Percentiles rank a stretch among this genome's conserved stretches.
These are phyloP conservation scores for Coleophoma cylindrospora DNA, from an alignment of 2,329 filamentous ascomycete species.

Conservation along the genomic window DNA sequence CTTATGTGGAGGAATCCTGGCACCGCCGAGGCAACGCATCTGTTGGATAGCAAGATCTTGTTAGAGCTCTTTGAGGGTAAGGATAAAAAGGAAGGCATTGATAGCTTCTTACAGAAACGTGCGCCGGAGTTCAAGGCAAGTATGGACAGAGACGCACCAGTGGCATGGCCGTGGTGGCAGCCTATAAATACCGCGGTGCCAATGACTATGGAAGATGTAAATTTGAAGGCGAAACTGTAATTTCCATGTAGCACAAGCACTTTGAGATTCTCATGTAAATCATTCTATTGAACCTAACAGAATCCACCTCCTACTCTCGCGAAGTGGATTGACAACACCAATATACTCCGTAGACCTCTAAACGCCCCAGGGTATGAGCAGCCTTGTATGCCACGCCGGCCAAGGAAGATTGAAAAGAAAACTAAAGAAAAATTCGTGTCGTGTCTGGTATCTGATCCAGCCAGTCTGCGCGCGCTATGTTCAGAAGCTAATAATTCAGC, in stretches of 20 bases:
- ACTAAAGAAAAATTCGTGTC: constrained; percentile 15
- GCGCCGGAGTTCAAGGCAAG: constrained; percentile 49
- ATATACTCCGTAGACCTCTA: constrained; percentile 16
- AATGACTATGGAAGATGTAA: constrained; percentile 19
- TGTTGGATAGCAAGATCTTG: constrained; percentile 63
- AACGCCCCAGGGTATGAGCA: constrained; percentile 24
- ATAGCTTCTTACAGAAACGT: constrained; percentile 57
- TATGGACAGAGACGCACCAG: constrained; percentile 49
- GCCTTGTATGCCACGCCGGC: constrained; percentile 23
- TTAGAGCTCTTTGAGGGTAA: constrained; percentile 50
- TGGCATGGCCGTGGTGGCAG: constrained; percentile 56
- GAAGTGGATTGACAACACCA: constrained; percentile 5
- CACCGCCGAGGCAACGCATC: constrained; percentile 63
- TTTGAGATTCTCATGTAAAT: neutral
- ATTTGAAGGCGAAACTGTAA: constrained; percentile 13
- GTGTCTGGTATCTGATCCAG: constrained; percentile 7
- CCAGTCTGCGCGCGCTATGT: too few relatives aligned
- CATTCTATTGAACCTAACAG: neutral
- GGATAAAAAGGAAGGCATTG: constrained; percentile 56
- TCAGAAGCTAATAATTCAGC: neutral
- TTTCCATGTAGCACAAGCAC: neutral
- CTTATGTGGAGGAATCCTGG: constrained; percentile 58
- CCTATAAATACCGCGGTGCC: constrained; percentile 35
- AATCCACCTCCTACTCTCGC: neutral
- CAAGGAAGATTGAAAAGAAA: constrained; percentile 15